phyloP scores from a whole-genome alignment of 257 asterid species.

The Solanum phureja region DNA sequence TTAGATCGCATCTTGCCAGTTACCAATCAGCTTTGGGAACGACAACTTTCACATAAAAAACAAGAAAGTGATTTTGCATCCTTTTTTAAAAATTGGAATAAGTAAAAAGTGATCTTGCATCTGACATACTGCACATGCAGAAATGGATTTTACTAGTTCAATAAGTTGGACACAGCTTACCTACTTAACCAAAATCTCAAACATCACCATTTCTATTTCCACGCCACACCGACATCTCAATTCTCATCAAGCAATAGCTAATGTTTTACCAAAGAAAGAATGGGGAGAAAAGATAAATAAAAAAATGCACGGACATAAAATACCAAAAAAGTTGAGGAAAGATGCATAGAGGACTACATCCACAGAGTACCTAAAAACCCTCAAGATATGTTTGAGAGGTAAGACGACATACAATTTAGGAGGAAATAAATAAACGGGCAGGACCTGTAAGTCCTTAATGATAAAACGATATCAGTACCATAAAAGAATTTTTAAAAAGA shows the following conservation, averaged over 20 bases:
- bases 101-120: background rate
- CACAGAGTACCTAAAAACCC: background rate
- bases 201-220: background rate
- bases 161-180: background rate
- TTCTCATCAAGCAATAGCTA: background rate
- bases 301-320: background rate
- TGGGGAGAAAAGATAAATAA: background rate
- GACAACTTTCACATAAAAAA: background rate
- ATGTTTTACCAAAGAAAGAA: background rate
- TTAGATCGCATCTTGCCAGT: background rate
- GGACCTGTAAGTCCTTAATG: background rate
- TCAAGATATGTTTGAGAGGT: background rate
- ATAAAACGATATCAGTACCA: background rate
- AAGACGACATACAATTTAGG: background rate
- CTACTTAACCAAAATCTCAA: background rate
- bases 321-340: background rate
- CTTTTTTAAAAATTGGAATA: background rate
- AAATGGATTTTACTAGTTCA: background rate
- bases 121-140: background rate
- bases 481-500: background rate
- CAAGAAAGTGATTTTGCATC: background rate
- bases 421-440: background rate
- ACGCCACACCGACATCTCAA: background rate
- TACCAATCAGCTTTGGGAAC: background rate
- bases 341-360: background rate